Percentiles rank a stretch among this genome's conserved stretches.
These are phyloP conservation scores for Bryopsis sp. DNA, from an alignment of 139 green algal genomes.

Conservation along the genomic window DNA sequence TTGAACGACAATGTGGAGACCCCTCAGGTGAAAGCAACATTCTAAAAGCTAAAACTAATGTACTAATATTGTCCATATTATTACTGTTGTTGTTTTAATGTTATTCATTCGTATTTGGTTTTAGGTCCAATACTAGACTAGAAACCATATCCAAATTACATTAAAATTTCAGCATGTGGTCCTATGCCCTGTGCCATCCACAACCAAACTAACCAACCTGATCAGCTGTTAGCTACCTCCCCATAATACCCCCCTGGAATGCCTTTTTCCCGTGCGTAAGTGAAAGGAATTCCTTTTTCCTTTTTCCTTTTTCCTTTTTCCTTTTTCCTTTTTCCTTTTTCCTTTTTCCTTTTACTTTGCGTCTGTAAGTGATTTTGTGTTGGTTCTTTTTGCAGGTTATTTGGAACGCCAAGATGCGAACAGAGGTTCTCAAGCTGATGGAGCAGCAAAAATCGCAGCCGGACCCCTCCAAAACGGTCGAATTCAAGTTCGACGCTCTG, in stretches of 20 bases:
- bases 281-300: neutral
- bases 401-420: slow-evolving; percentile 76
- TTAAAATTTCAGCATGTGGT: no score
- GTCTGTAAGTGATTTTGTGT: slow-evolving; percentile 1
- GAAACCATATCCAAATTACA: no score
- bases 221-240: no score
- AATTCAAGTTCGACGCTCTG: slow-evolving; percentile 28
- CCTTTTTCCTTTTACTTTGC: neutral
- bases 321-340: neutral
- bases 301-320: neutral
- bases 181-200: no score
- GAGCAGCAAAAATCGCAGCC: slow-evolving; percentile 25
- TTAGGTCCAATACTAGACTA: neutral
- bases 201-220: no score
- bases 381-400: slow-evolving; percentile 53
- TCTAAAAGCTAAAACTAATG: no score
- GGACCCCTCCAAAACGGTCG: neutral
- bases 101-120: neutral
- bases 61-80: slow-evolving; percentile 1
- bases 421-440: slow-evolving; percentile 57
- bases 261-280: no score
- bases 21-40: slow-evolving; percentile 52
- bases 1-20: slow-evolving; percentile 53
- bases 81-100: neutral
- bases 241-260: no score